Evolutionary conservation across 495 filamentous ascomycete species (phyloP), one percentile per base, ranked within the genome.

Genomic region (Aspergillus incahuasiensis): DNA sequence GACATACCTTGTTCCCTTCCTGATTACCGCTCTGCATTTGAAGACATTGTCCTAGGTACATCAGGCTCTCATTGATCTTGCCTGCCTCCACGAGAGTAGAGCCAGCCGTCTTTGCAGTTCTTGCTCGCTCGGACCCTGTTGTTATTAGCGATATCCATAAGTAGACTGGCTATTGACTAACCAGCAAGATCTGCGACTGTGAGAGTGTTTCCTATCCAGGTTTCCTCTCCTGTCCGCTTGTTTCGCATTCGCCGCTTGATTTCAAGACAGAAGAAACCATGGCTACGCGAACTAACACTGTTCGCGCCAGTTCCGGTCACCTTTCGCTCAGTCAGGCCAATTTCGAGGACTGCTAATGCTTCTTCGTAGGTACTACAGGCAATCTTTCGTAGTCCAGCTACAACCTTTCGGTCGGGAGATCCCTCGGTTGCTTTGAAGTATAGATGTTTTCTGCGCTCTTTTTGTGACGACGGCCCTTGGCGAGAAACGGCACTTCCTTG

Each of bases 31-130:
- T 90, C 70, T 97, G 95, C 85, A 96, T 90, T 68, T 98, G 94
- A 60, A 98, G 76, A 67, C 95, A 97, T 66, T 97, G 95, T 0
- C 94, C 94, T 1, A 98, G 82, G 68, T 96, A 97, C 95, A 98
- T 98, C 63, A 98, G 71, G 63, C 86, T 91, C 66, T 96, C 91
- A 65, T 98, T 98, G 63, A 98, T 98, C 69, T 96, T 96, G 16
- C 94, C 95, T 19, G 94, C 95, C 70, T 98, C 94, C 0, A 87
- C 91, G 2, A 98, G 81, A 1, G 92, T 96, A 0, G 90, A 85
- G 18, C 94, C 92, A 0, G 90, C 87, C 18, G 95, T 97, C 73
- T 96, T 96, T 13, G 95, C 91, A 52, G 91, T 90, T 61, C 91
- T 79, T 19, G 92, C 92, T 52, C 94, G 86, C 70, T 98, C 94